Base-by-base conservation (phyloP, 2,329 filamentous ascomycete genomes). In the Curvularia sp. region DNA sequence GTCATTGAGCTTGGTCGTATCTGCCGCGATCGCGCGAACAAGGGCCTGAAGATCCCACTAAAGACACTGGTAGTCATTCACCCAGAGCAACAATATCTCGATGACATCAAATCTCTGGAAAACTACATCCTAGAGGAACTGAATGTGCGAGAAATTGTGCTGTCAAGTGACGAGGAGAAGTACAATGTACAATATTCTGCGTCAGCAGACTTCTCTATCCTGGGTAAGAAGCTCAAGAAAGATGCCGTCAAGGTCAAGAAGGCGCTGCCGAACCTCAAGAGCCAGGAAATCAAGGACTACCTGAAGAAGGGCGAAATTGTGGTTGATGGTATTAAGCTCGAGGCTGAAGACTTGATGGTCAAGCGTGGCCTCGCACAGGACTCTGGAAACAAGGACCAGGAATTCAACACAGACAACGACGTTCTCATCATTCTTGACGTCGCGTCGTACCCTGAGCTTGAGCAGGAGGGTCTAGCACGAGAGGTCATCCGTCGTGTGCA, bases 161-260 rank as follows among this genome's bases (percentile, higher is more conserved):
- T 97, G 52, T 92, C 92, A 2, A 88, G 86, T 7, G 93, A 98
- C 64, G 95, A 98, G 79, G 89, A 87, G 54, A 91, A 90, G 75
- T 97, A 97, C 81, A 91, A 93, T 53, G 93, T 99, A 45, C 89
- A 95, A 74, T 96, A 97, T 80, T 92, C 90, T 61, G 92, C 94
- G 15, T 87, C 86, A 38, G 93, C 93, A 7, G 95, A 99, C 78
- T 97, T 95, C 90, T 93, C 95, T 13, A 90, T 91, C 2, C 84
- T 99, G 15, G 95, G 95, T 65, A 97, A 97, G 86, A 98, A 98
- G 81, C 85, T 98, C 68, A 96, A 96, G 84, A 97, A 97, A 80
- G 93, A 97, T 71, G 91, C 93, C 65, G 87, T 88, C 65, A 92
- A 90, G 74, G 93, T 98, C 67, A 96, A 96, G 83, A 96, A 94